Evolutionary conservation across 2,329 filamentous ascomycete species (phyloP), one percentile per base, ranked within the genome.

Genomic region (Bertia moriformis): DNA sequence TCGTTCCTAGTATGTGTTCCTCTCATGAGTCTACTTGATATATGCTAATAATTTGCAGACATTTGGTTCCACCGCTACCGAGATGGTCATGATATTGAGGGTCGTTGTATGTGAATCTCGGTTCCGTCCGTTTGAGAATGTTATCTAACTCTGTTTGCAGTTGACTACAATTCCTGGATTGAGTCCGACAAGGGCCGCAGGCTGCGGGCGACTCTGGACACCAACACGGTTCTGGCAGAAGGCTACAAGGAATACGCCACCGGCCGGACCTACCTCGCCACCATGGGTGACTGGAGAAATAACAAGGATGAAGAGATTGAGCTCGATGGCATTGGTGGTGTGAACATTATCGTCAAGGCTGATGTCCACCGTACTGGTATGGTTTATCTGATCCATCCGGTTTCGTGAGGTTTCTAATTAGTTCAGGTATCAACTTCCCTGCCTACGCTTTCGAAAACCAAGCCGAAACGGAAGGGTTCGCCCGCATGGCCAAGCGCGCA

Each of bases 101-200:
- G 80, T 44, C 69, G 73, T 60, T 85, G 73, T 78, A 61, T 52
- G 68, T 60, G 10, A 7, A 10, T 35, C 7, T 15, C 32, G 27
- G 24, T 29, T 29, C 10, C n/a, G 10, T n/a, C 10, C n/a, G 24
- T 29, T n/a, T 29, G 24, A n/a, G n/a, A 29, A n/a, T n/a, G n/a
- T 29, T n/a, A 29, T 29, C 24, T n/a, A n/a, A n/a, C n/a, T n/a
- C n/a, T 29, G 24, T 29, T 29, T 10, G n/a, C 24, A 29, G 73
- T 84, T 54, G 80, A 85, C 54, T 85, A 84, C 60, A 85, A 85
- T 55, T 84, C 79, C 4, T 85, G 80, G 80, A 68, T 80, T 50
- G 80, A 85, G 60, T 80, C 79, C n/a, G 72, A 78, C 27, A 71
- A 78, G 50, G 77, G 69, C 39, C 66, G 72, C 38, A 72, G 72